Conservation (phyloP, 768 basidiomycete species). For the Polyporus arcularius region DNA sequence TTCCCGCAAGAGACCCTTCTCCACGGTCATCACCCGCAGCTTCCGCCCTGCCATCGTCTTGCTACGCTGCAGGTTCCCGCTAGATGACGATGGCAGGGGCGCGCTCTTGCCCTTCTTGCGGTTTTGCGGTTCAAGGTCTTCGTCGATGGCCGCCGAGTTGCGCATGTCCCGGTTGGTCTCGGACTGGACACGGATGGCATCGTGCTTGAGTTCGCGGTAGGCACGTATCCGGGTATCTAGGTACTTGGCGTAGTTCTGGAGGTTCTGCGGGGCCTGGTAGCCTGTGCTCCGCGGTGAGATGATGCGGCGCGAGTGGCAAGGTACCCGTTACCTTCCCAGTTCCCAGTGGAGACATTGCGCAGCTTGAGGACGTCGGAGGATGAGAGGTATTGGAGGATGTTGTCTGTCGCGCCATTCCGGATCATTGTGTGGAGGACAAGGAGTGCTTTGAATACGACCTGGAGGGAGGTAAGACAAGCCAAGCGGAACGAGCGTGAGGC, state of each 20-base stretch:
- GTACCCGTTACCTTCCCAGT: conserved; percentile 79
- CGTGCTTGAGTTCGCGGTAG: conserved; percentile 90
- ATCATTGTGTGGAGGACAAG: conserved; percentile 97
- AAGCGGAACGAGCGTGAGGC: too few species aligned
- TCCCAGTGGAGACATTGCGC: conserved; percentile 76
- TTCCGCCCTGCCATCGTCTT: conserved; percentile 84
- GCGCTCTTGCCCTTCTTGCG: conserved; percentile 21
- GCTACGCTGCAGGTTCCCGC: conserved; percentile 43
- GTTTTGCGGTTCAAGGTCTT: conserved; percentile 40
- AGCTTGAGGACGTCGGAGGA: conserved; percentile 80
- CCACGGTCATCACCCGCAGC: conserved; percentile 87
- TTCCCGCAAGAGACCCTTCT: conserved; percentile 92
- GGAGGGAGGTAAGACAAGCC: conserved; percentile 4
- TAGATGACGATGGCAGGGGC: conserved; percentile 37
- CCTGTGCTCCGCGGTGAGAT: conserved; percentile 45
- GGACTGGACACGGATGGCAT: conserved; percentile 90
- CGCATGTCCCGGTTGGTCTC: conserved; percentile 89
- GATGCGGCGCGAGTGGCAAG: background rate
- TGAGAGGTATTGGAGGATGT: conserved; percentile 82
- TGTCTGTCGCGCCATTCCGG: conserved; percentile 94
- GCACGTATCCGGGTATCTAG: conserved; percentile 86
- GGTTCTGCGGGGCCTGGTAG: conserved; percentile 81
- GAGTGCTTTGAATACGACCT: conserved; percentile 98
- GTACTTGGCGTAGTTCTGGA: conserved; percentile 86
- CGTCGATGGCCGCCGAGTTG: conserved; percentile 62